Percentiles rank a stretch among this genome's conserved stretches.
These are phyloP conservation scores for Actinidia arguta DNA, from an alignment of 179 eudicot species.

Conservation along the genomic window DNA sequence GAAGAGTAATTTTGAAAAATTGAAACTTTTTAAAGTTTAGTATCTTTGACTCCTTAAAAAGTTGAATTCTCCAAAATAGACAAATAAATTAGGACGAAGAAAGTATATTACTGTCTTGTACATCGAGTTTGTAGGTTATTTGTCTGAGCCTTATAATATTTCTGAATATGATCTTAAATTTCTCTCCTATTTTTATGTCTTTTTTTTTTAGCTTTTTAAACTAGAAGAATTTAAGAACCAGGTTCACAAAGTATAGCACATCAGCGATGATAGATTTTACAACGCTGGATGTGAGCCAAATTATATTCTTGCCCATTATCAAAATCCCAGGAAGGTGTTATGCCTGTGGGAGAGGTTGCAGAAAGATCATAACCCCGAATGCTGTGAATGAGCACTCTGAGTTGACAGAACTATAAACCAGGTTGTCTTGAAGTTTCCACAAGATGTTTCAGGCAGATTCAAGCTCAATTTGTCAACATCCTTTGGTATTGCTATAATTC, in stretches of 20 bases:
- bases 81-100: too few species aligned
- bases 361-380: constrained; percentile 63
- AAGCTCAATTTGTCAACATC: background rate
- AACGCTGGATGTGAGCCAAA: constrained; percentile 63
- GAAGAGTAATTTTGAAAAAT: too few species aligned
- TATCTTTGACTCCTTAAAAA: too few species aligned
- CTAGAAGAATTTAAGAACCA: constrained; percentile 74
- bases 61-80: too few species aligned
- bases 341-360: constrained; percentile 88
- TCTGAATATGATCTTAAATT: background rate
- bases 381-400: constrained; percentile 55
- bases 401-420: background rate
- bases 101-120: too few species aligned
- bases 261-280: constrained; percentile 70
- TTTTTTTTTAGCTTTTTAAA: constrained; percentile 68
- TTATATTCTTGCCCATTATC: constrained; percentile 71
- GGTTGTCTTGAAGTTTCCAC: background rate
- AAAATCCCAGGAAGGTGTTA: constrained; percentile 78
- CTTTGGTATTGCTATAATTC: background rate
- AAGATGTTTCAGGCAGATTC: background rate
- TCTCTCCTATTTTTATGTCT: background rate
- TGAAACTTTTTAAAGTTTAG: too few species aligned
- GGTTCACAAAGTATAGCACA: constrained; percentile 64
- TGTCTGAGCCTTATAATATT: background rate
- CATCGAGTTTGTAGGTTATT: background rate